Base-by-base conservation (phyloP, 2,329 filamentous ascomycete species). In the Arthrobotrys conoides region DNA sequence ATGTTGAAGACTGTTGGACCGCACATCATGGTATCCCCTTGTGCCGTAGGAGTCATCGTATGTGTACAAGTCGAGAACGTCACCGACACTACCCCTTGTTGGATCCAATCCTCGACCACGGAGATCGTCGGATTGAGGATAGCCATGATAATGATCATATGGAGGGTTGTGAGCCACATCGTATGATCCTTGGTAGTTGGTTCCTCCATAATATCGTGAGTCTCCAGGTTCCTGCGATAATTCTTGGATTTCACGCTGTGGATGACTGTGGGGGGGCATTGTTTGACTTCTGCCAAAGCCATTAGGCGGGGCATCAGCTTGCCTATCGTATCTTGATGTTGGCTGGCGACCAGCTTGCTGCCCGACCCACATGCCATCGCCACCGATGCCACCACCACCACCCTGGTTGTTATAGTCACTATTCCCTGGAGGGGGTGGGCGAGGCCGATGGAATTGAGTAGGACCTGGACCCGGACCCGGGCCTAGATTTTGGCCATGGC, bases 51-150 rank as follows among this genome's bases (percentile, higher is more conserved):
- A 67, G 16, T 77, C 73, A 22, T 77, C 73, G 30, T 77, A 77
- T 46, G 73, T 55, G 27, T 77, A 77, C 51, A 77, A 57, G n/a
- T 77, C 73, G 18, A 77, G 73, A n/a, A 77, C 73, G 22, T 77
- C 73, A 18, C 73, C 73, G 5, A 77, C 73, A 36, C 73, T 77
- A 10, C 73, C 73, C n/a, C 73, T 59, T 18, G 41, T 55, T 41
- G 67, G 36, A 30, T 77, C 73, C 14, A 71, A 55, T 16, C 44
- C 61, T 53, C 73, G 46, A 38, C 16, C 36, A 22, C 33, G 51
- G 18, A 61, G 49, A 41, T 77, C 44, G 24, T 12, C 41, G 9
- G 18, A 48, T 24, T 71, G 49, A 9, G 16, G 6, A 30, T 49
- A 38, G 9, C 53, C 67, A 14, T 44, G 36, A 41, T 71, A 77